Base-by-base conservation (phyloP, 495 filamentous ascomycete genomes). In the Jackrogersella minutella region DNA sequence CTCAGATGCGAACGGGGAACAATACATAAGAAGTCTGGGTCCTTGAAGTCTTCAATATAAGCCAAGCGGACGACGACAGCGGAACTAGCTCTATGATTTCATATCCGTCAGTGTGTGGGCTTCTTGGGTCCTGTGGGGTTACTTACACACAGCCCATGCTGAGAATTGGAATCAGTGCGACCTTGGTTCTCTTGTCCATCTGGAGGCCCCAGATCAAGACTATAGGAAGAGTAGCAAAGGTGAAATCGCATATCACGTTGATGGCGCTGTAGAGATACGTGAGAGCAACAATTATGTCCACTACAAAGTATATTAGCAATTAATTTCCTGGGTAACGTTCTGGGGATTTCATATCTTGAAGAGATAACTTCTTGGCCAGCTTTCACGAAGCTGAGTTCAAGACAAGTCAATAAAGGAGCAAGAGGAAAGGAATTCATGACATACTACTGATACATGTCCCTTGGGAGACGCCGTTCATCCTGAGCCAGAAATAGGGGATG, bases 201-300 rank as follows among this genome's bases (percentile, higher is more conserved):
- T 46, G 41, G n/a, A 46, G 41, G 3, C 41, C 41, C 41, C 19
- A 46, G 13, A 46, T 46, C 2, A 46, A 6, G 11, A 46, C 41
- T 26, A 46, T 46, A 26, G 41, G 41, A n/a, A 46, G 21, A 26
- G 21, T 46, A 46, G 41, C 41, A 26, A 46, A 46, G 1, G 41
- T 46, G 21, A 46, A 46, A 21, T 46, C 41, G 41, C 41, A 46
- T 46, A 46, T 46, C 21, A 46, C 41, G 22, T 46, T 46, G 21
- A 46, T 9, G 21, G 41, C 41, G 41, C 41, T 46, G n/a, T 46
- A 46, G 21, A 46, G 41, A 21, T 46, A 46, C 21, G 41, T 46
- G 26, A 46, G 41, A 26, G 41, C 19, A 10, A 21, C 41, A n/a
- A 46, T 46, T 11, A 46, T 26, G 22, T 46, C 22, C 21, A 46